Base-by-base conservation (phyloP, 2,329 filamentous ascomycete genomes). In the Lomentospora prolificans region DNA sequence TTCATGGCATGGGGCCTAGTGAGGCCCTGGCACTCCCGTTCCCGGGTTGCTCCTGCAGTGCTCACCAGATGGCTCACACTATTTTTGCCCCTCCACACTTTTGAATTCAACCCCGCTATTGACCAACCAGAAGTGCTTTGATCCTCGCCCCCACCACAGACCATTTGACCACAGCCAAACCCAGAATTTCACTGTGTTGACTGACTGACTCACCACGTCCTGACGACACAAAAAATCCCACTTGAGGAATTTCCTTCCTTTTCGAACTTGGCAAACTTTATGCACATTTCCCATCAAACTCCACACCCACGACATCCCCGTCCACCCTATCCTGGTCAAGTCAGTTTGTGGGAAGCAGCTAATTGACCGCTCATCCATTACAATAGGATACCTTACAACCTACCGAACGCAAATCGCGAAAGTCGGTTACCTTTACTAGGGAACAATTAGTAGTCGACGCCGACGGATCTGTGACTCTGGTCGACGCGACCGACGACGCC, bases 381-480 rank as follows among this genome's bases (percentile, higher is more conserved):
- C 28, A 57, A 50, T 57, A 62, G 59, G 53, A 58, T 36, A 46
- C 58, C 22, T 25, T 25, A 50, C 63, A 60, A 51, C 63, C 63
- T 52, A 64, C 69, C 64, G 79, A 85, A 65, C 80, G 81, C 68
- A 90, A 88, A 72, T 84, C 86, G 66, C 87, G 91, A 75, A 96
- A 97, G 76, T 95, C 90, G 50, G 92, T 97, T 66, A 86, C 90
- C 61, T 97, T 97, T 72, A 91, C 86, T 69, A 88, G 94, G 72
- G 89, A 89, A 67, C 82, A 89, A 65, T 81, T 88, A 62, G 84
- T 96, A 65, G 91, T 96, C 70, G 89, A 95, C 76, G 82, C 84
- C 72, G 89, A 96, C 79, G 92, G 92, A 65, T 83, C 86, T 69
- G 84, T 96, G 68, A 89, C 82, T 66, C 85, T 87, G 73, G 79